A percentile compares a stretch with the other conserved stretches of the same genome.
phyloP scores from a whole-genome alignment of 495 filamentous ascomycete genomes.

The Daldinia vernicosa region DNA sequence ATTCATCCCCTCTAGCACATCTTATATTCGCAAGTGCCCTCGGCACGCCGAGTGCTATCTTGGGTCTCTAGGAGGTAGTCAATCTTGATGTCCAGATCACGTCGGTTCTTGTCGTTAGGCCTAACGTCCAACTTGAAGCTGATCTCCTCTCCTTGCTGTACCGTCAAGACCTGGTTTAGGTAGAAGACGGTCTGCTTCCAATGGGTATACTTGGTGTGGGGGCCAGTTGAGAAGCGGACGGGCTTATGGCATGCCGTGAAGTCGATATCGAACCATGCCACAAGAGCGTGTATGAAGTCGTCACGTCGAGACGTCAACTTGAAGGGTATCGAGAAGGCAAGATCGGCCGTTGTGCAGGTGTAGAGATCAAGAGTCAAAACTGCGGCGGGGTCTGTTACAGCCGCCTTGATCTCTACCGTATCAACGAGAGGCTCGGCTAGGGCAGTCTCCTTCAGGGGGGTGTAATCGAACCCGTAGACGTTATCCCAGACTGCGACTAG shows the following conservation, averaged over 20 bases:
- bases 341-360: constrained; percentile 69
- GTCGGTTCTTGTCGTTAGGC: constrained; percentile 92
- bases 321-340: constrained; percentile 72
- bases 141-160: constrained; percentile 79
- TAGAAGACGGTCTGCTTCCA: constrained; percentile 98
- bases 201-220: constrained; percentile 91
- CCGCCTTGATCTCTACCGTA: constrained; percentile 74
- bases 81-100: constrained; percentile 92
- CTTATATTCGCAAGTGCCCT: constrained; percentile 82
- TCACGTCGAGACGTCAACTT: constrained; percentile 75
- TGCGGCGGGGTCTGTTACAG: constrained; percentile 75
- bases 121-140: constrained; percentile 77
- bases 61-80: constrained; percentile 80
- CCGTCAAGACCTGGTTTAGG: constrained; percentile 81
- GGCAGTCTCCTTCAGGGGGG: constrained; percentile 73
- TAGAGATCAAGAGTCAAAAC: constrained; percentile 78
- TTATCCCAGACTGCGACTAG: constrained; percentile 74
- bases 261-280: constrained; percentile 99
- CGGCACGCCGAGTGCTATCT: constrained; percentile 71
- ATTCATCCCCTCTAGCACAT: constrained; percentile 69
- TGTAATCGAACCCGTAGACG: constrained; percentile 82
- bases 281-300: constrained; percentile 94
- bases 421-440: constrained; percentile 77
- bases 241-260: constrained; percentile 94
- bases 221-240: constrained; percentile 84